Evolutionary conservation across 257 asterid genomes (phyloP), one percentile per base, ranked within the genome.

Genomic region (Nicotiana knightiana): DNA sequence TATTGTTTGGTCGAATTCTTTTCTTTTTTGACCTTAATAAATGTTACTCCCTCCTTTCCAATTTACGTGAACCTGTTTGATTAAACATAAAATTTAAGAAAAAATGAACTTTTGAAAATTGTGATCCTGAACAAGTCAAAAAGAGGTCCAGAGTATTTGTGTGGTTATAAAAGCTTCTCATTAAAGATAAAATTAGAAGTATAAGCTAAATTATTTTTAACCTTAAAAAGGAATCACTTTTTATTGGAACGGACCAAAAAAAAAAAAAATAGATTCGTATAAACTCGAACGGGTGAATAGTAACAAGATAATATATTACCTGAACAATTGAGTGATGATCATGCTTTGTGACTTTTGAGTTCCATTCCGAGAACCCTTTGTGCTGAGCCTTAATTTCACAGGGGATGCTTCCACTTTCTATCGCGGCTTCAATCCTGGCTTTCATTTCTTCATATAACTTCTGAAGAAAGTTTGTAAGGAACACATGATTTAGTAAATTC

Each of bases 261-360:
- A 21, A 21, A 21, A 21, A 0, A 21, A 21, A 21, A 21, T 21
- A 21, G 24, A 21, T 21, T 21, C 24, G 24, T 21, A 21, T 21
- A 21, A 21, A 21, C 24, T 21, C 24, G 24, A 21, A 21, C 24
- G 24, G 24, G 24, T 21, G 24, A 21, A 2, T 0, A 70, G n/a
- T 43, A 21, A 46, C 59, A 46, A 43, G 3, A 46, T 12, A 8
- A 26, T n/a, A 43, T 2, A 21, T 43, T 82, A 92, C 98, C 95
- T 91, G 93, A 85, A 94, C 94, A 61, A 94, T 91, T 1, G 97
- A 88, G 9, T 88, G 98, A 76, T 94, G 98, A 86, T 94, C 89
- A 65, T 90, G 89, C 86, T 88, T 91, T 54, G 88, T 82, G 37
- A 81, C 66, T 82, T 82, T 76, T 5, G 90, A 81, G 57, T 82